These are phyloP conservation scores for Ciborinia camelliae DNA, from an alignment of 2,329 filamentous ascomycete species.

Conservation along the genomic window DNA sequence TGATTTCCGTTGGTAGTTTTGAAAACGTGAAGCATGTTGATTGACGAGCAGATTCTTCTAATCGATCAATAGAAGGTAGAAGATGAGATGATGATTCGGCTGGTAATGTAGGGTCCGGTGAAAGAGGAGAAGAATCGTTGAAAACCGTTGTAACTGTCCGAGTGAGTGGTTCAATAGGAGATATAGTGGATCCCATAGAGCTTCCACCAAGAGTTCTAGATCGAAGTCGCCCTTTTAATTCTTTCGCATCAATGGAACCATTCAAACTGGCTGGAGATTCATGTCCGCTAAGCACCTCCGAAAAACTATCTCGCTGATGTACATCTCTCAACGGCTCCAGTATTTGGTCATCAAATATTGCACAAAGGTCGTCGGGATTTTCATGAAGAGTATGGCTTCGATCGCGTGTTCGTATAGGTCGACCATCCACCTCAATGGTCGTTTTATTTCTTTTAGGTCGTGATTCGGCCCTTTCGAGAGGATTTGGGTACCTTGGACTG, in stretches of 20 bases:
- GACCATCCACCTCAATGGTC: slow-evolving; percentile 32
- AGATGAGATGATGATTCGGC: slow-evolving; percentile 9
- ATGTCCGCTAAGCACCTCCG: slow-evolving; percentile 27
- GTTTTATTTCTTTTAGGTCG: slow-evolving; percentile 24
- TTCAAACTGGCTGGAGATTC: slow-evolving; percentile 5
- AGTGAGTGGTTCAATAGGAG: slow-evolving; percentile 8
- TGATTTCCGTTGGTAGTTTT: slow-evolving; percentile 39
- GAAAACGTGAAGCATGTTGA: slow-evolving; percentile 20
- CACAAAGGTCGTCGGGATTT: slow-evolving; percentile 31
- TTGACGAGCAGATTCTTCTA: slow-evolving; percentile 23
- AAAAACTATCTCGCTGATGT: slow-evolving; percentile 29
- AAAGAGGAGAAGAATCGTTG: slow-evolving; percentile 21
- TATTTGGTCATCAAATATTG: slow-evolving; percentile 34
- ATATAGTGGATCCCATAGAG: slow-evolving; percentile 2
- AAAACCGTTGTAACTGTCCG: slow-evolving; percentile 22
- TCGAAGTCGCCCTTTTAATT: slow-evolving; percentile 5
- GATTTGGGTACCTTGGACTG: slow-evolving; percentile 27
- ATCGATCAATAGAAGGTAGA: slow-evolving; percentile 17
- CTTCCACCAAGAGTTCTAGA: not conserved
- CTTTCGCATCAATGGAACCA: not conserved
- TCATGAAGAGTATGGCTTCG: slow-evolving; percentile 35
- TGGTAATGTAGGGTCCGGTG: slow-evolving; percentile 21
- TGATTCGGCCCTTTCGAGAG: slow-evolving; percentile 32
- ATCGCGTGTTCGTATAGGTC: slow-evolving; percentile 28
- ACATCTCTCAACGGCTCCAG: slow-evolving; percentile 34